Evolutionary conservation across 805 yeast genomes (phyloP), one percentile per base, ranked within the genome.

Genomic region (Saccharomycopsis malanga): DNA sequence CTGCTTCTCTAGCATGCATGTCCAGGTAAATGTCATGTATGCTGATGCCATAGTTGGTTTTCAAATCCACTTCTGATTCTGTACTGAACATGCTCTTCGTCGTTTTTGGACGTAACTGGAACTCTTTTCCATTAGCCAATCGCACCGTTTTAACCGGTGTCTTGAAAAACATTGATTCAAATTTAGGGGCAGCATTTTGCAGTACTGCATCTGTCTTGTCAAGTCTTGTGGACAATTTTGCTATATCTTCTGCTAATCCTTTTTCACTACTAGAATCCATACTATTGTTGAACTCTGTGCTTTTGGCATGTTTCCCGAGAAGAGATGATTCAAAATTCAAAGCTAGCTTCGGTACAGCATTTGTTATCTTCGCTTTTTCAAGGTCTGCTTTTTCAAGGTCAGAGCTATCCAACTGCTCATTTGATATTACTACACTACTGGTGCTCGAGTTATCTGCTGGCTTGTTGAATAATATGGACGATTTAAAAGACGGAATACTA

Each of bases 11-110:
- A 49, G 21, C 20, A 23, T 62, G 66, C 24, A 69, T 58, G 27
- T 55, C 59, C 4, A 63, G 65, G 24, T 64, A 56, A 2, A 71
- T 52, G n/a, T 58, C 57, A 46, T 67, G 63, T 22, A 71, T 60
- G 42, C 65, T 60, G 44, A 70, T 60, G 1, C 74, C 74, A 45
- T 69, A 70, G 2, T 58, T 49, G 24, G 29, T 24, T 5, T 39
- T 39, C n/a, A 32, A 15, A 12, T 39, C 17, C 18, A 34, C 4
- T 4, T 34, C 21, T 4, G 42, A 15, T 14, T 32, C 22, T 9
- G 17, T 32, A 14, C 24, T 18, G 17, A 24, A 25, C 6, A 44
- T 39, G 18, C 41, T 36, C 21, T 40, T 22, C 18, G 44, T 22
- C 17, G n/a, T 41, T 30, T 48, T 48, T 38, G 52, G 52, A n/a